Base-by-base conservation (phyloP, 108 stramenopile genomes). In the Heterococcus sp. region DNA sequence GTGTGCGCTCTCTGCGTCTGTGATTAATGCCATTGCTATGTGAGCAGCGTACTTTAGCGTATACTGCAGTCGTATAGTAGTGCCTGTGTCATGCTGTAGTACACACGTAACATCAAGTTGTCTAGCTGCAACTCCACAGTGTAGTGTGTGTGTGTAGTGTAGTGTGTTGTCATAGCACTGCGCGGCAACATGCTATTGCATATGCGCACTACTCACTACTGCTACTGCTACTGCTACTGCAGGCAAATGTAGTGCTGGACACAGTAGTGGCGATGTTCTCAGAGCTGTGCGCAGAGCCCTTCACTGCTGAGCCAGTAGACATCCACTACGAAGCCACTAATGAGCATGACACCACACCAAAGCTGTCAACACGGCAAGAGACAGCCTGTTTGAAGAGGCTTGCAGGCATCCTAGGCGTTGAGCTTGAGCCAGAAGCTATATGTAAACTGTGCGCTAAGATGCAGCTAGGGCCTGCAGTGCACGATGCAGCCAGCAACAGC, bases 251-350 rank as follows among this genome's bases (percentile, higher is more conserved):
- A 84, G 98, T 99, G 33, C 88, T 98, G 65, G 96, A 98, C 86
- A 99, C 97, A 0, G 89, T 99, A 65, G 96, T 98, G 14, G 89
- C 96, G 76, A 98, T 98, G 96, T 98, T 98, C 79, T 90, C 92
- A 30, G 93, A 96, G 88, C 68, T 70, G 38, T 78, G 77, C 58
- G 40, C 89, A 29, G 70, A 83, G 35, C 97, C 97, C 63, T 98
- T 96, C 85, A 81, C 87, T 0, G 93, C 92, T 3, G 94, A 98
- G 71, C 92, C 95, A 2, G 98, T 99, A 33, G 90, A 91, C 58
- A 94, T 99, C 46, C 85, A 93, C 26, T 99, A 96, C 85, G 87
- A 91, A 35, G 84, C 91, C 88, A 79, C 35, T 72, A 68, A 78
- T 30, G 2, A 36, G 31, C 33, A 33, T 3, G 71, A 83, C 11